Conservation (phyloP, 1,139 yeast genomes). For the Yarrowia galli region DNA sequence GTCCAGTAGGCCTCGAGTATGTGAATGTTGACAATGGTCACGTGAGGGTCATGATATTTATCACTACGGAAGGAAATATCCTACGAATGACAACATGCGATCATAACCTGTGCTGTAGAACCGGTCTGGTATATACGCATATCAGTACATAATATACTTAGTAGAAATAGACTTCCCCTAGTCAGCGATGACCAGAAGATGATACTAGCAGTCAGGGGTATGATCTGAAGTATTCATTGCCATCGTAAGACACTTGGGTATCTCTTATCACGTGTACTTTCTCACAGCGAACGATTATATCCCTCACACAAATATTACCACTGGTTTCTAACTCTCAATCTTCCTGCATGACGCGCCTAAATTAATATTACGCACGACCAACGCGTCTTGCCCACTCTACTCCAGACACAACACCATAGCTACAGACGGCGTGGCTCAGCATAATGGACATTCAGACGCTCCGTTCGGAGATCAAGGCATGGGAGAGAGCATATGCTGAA, state of each 20-base stretch:
- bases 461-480: constrained; percentile 58
- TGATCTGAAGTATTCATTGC: neutral
- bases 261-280: too few relatives aligned
- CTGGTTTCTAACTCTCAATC: neutral
- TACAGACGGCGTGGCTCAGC: constrained; percentile 43
- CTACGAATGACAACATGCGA: too few relatives aligned
- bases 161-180: neutral
- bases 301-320: too few relatives aligned
- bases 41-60: too few relatives aligned
- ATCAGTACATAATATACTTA: neutral
- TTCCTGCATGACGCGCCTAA: constrained; percentile 13
- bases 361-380: constrained; percentile 26
- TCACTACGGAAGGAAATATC: neutral
- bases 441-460: constrained; percentile 20
- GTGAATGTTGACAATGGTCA: too few relatives aligned
- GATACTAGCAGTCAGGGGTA: neutral
- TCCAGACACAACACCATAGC: neutral
- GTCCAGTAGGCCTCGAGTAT: too few relatives aligned
- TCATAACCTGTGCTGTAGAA: neutral
- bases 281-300: too few relatives aligned
- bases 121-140: neutral
- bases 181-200: neutral
- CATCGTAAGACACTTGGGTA: neutral
- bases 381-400: constrained; percentile 8
- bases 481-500: constrained; percentile 64